Evolutionary conservation across 1,284 basidiomycete genomes (phyloP), one percentile per base, ranked within the genome.

Genomic region (Fomes fomentarius): DNA sequence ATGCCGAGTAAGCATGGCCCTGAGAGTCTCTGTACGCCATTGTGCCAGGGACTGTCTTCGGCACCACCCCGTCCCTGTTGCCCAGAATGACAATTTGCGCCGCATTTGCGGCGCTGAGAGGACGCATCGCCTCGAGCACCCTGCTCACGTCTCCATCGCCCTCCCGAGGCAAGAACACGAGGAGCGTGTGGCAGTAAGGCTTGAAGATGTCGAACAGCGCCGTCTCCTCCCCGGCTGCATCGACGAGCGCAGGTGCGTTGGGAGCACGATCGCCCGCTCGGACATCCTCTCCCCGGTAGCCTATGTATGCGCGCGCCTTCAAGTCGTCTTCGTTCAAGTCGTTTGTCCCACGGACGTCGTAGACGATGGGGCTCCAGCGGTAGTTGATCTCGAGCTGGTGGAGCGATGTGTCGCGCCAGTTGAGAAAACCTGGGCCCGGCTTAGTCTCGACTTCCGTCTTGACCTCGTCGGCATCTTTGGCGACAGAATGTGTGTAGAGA

Each of bases 201-300:
- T 55, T 60, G 50, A 64, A 61, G 34, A 69, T 56, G 19, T 63
- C 43, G 58, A 68, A 65, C 19, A 71, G 63, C 22, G 63, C 46
- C 3, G 59, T 63, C 22, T 44, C 51, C 26, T 50, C 28, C 2
- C 53, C 56, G 17, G 19, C 26, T n/a, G 33, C 49, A 19, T 58
- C 52, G 24, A 62, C 37, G 3, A 79, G 66, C 4, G 61, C 70
- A 11, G 76, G 67, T 1, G 77, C 74, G 33, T 78, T 74, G 0
- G 77, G 78, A 12, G 78, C 77, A 26, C 77, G 65, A 54, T 81
- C 77, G 1, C 78, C 79, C 1, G 76, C 78, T 17, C 71, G 67
- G 10, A 60, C 61, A 14, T 57, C 60, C 9, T 62, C 64, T 1
- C 46, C 48, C 9, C 47, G 52, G 34, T 60, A 60, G 3, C 56